Evolutionary conservation across 2,329 filamentous ascomycete genomes (phyloP), one percentile per base, ranked within the genome.

Genomic region (Microascus cirrosus): DNA sequence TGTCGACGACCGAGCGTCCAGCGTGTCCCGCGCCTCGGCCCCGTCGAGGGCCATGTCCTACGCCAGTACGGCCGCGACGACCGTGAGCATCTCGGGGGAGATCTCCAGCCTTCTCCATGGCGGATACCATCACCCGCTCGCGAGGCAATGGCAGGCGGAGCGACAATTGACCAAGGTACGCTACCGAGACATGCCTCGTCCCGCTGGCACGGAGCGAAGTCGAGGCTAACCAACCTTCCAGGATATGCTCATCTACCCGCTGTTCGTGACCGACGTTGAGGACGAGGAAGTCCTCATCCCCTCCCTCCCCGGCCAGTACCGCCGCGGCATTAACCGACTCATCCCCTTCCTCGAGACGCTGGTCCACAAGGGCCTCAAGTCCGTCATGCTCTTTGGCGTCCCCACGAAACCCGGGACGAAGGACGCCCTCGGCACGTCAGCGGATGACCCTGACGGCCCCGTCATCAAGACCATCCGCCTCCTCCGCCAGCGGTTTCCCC

Each of bases 181-280:
- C 66, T 12, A 24, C 50, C 5, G 12, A 25, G 25, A n/a, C 48
- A 20, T 22, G n/a, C 24, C 20, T 22, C 24, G 12, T 24, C 18
- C 48, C 20, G 22, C 20, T 12, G 20, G 18, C 18, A 28, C 42
- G 12, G 56, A 32, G 32, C 32, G 45, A 52, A 25, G 11, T 12
- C 28, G 32, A 36, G 54, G 50, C 58, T 60, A 53, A 61, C 59
- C 25, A 12, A 32, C 51, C 10, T 22, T 60, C 11, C 66, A 96
- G 90, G 94, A 92, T 42, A 97, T 97, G 94, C 86, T 99, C 67
- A 96, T 99, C 67, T 97, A 95, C 74, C 94, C 94, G 13, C 81
- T 99, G 63, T 99, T 99, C 77, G 84, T 99, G 63, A 95, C 94
- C 66, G 94, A 99, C 73, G 84, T 89, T 68, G 89, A 93, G 39